A percentile compares a stretch with the other conserved stretches of the same genome.
These are phyloP conservation scores for Botrytis cinerea DNA, from an alignment of 2,329 filamentous ascomycete species.

Conservation along the genomic window DNA sequence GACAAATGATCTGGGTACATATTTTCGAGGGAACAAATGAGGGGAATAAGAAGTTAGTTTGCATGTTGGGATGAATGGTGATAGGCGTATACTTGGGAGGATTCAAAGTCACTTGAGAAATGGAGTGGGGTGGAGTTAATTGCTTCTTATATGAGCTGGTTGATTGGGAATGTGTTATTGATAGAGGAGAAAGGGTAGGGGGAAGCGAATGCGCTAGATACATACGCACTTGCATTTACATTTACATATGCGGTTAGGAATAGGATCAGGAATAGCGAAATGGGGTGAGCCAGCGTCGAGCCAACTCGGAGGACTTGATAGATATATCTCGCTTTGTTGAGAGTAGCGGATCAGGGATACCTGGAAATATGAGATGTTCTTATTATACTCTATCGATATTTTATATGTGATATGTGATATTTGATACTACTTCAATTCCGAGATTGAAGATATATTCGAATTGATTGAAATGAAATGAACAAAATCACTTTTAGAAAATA, in stretches of 20 bases:
- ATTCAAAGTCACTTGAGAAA: background rate
- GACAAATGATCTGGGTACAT: background rate
- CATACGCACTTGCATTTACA: background rate
- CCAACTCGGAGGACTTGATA: background rate
- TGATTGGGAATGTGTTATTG: background rate
- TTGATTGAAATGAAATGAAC: too few species aligned
- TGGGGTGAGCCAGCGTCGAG: background rate
- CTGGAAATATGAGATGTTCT: background rate
- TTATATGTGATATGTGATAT: background rate
- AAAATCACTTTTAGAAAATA: too few species aligned
- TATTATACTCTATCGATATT: background rate
- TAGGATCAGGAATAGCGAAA: background rate
- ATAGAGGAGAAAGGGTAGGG: background rate
- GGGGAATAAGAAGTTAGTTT: background rate
- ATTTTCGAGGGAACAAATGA: background rate
- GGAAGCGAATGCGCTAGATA: background rate
- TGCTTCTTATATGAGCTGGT: slow-evolving; percentile 10
- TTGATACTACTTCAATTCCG: background rate
- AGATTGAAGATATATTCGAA: too few species aligned
- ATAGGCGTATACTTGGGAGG: background rate
- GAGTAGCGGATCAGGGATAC: background rate
- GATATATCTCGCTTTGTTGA: background rate
- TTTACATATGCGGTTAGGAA: background rate
- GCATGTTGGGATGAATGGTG: background rate
- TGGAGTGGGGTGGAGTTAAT: slow-evolving; percentile 6